Conservation (phyloP, 1,284 basidiomycete genomes). For the Sphagnurus paluster region DNA sequence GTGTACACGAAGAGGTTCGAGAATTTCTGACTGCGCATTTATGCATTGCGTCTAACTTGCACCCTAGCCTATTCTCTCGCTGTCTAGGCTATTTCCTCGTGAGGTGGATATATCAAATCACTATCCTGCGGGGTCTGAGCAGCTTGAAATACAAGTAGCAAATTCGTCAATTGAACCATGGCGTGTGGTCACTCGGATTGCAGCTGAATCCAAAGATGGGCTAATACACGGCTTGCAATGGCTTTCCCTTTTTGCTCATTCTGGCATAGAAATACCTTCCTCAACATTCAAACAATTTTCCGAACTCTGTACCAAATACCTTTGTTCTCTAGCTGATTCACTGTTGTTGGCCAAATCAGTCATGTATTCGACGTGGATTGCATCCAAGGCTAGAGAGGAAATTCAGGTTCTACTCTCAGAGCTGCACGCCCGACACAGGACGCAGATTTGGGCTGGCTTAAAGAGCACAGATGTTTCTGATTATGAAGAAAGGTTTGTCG, state of each 20-base stretch:
- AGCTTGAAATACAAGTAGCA: slow-evolving; percentile 28
- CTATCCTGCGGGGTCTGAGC: slow-evolving; percentile 36
- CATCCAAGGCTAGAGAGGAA: slow-evolving; percentile 55
- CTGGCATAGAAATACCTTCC: slow-evolving; percentile 67
- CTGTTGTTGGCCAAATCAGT: slow-evolving; percentile 48
- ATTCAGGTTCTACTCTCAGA: slow-evolving; percentile 50
- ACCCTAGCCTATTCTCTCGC: slow-evolving; percentile 49
- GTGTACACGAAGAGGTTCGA: slow-evolving; percentile 18
- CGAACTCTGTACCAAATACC: slow-evolving; percentile 37
- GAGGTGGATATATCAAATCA: slow-evolving; percentile 45
- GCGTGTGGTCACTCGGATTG: slow-evolving; percentile 47
- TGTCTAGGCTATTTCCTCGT: slow-evolving; percentile 59
- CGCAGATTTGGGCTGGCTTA: slow-evolving; percentile 38
- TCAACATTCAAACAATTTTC: slow-evolving; percentile 49
- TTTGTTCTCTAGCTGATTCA: slow-evolving; percentile 44
- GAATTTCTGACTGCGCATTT: background rate
- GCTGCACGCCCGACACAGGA: slow-evolving; percentile 45
- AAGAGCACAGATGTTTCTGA: slow-evolving; percentile 26
- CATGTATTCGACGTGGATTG: slow-evolving; percentile 39
- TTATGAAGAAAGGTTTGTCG: slow-evolving; percentile 35
- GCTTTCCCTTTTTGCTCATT: slow-evolving; percentile 65
- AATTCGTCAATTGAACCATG: slow-evolving; percentile 52
- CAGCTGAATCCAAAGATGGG: slow-evolving; percentile 43
- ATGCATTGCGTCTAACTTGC: slow-evolving; percentile 15
- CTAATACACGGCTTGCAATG: slow-evolving; percentile 57